Conservation (phyloP, 176 grass and related monocot genomes). For the Triticum dicoccoides region DNA sequence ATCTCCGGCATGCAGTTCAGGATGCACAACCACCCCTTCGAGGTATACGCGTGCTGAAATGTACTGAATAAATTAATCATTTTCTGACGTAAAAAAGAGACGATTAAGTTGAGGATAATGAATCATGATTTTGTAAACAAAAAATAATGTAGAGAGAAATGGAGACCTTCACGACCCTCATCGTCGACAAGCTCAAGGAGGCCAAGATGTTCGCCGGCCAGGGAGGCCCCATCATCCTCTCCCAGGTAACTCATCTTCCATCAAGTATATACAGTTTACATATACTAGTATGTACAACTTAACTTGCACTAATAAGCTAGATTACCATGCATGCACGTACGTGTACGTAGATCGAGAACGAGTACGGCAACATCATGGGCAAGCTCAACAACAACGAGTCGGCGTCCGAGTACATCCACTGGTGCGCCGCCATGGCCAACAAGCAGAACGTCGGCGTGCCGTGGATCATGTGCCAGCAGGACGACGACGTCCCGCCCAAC, state of each 20-base stretch:
- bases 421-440: conserved; percentile 74
- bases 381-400: conserved; percentile 33
- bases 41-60: neutral
- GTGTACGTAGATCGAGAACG: conserved; percentile 64
- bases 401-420: conserved; percentile 62
- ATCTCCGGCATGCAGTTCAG: conserved; percentile 56
- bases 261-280: too few relatives aligned
- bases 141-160: conserved; percentile 39
- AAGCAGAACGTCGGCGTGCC: conserved; percentile 59
- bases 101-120: too few relatives aligned
- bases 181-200: conserved; percentile 56
- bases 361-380: conserved; percentile 60
- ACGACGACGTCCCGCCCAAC: conserved; percentile 47
- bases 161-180: conserved; percentile 52
- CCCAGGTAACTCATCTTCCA: conserved; percentile 41
- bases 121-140: neutral
- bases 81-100: too few relatives aligned
- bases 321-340: too few relatives aligned
- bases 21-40: conserved; percentile 49
- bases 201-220: conserved; percentile 66
- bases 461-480: conserved; percentile 93
- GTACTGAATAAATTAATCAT: neutral
- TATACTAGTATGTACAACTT: too few relatives aligned
- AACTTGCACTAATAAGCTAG: too few relatives aligned
- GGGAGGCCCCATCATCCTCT: conserved; percentile 83